A percentile compares a stretch with the other conserved stretches of the same genome.
Conservation (phyloP, 768 basidiomycete species). For the Asterophora parasitica region DNA sequence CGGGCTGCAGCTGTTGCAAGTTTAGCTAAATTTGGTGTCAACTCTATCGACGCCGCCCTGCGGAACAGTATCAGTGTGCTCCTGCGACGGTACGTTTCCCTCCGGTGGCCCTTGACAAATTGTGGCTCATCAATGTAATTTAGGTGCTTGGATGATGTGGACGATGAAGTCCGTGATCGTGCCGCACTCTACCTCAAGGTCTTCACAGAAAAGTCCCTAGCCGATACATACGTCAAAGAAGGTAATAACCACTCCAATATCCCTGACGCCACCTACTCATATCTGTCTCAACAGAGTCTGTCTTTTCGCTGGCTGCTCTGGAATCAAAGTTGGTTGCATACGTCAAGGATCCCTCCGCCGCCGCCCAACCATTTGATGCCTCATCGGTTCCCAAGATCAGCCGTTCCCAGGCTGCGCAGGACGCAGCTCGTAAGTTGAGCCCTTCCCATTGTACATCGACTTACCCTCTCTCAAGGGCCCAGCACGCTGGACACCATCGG, state of each 20-base stretch:
- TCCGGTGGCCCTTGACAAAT: background rate
- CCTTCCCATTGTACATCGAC: background rate
- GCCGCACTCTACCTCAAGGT: slow-evolving; percentile 91
- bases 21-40: slow-evolving; percentile 95
- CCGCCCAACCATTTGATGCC: slow-evolving; percentile 74
- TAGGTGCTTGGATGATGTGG: slow-evolving; percentile 96
- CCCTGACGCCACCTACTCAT: slow-evolving; percentile 5
- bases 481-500: slow-evolving; percentile 84
- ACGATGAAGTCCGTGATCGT: slow-evolving; percentile 97
- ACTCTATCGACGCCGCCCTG: slow-evolving; percentile 70
- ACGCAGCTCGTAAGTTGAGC: slow-evolving; percentile 67
- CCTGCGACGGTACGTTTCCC: slow-evolving; percentile 60
- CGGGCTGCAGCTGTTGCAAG: slow-evolving; percentile 93
- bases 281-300: slow-evolving; percentile 65
- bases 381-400: slow-evolving; percentile 91
- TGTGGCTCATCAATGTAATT: slow-evolving; percentile 6
- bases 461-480: slow-evolving; percentile 51
- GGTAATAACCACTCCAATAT: slow-evolving; percentile 41
- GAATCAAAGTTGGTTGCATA: slow-evolving; percentile 93
- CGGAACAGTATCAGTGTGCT: slow-evolving; percentile 86
- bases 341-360: slow-evolving; percentile 75
- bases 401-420: slow-evolving; percentile 85
- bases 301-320: slow-evolving; percentile 85
- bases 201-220: slow-evolving; percentile 73
- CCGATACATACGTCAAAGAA: slow-evolving; percentile 87